phyloP scores from a whole-genome alignment of 2,329 filamentous ascomycete genomes.

The Botrytis fabae region DNA sequence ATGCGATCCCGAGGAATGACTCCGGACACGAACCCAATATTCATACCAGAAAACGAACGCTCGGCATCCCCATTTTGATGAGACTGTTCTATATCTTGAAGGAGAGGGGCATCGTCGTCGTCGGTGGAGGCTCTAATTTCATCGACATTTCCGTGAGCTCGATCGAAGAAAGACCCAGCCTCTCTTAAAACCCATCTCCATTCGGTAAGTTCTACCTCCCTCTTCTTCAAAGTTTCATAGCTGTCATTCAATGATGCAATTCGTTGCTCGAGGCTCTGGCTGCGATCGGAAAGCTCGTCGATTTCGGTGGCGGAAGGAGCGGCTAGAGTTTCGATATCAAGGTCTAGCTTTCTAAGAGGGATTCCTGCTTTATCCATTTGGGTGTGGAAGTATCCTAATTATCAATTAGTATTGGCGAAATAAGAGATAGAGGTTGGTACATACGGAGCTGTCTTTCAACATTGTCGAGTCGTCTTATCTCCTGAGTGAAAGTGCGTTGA shows the following conservation, averaged over 20 bases:
- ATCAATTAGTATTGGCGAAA: slow-evolving; percentile 26
- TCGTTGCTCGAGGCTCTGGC: slow-evolving; percentile 88
- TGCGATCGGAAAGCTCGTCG: slow-evolving; percentile 89
- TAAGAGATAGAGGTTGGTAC: slow-evolving; percentile 42
- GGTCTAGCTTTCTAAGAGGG: slow-evolving; percentile 82
- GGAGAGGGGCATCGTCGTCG: slow-evolving; percentile 83
- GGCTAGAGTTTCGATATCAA: slow-evolving; percentile 83
- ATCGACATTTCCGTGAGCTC: slow-evolving; percentile 93
- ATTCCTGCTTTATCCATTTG: slow-evolving; percentile 96
- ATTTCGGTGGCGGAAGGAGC: slow-evolving; percentile 92
- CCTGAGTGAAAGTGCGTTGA: slow-evolving; percentile 94
- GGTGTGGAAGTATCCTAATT: slow-evolving; percentile 80
- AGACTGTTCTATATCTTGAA: slow-evolving; percentile 90
- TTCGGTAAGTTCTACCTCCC: slow-evolving; percentile 93
- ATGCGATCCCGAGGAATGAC: slow-evolving; percentile 93
- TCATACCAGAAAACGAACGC: slow-evolving; percentile 93
- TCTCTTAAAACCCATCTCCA: slow-evolving; percentile 98
- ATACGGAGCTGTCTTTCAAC: slow-evolving; percentile 94
- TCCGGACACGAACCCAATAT: slow-evolving; percentile 97
- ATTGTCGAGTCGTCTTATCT: slow-evolving; percentile 96
- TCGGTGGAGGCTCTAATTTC: slow-evolving; percentile 91
- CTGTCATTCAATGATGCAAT: slow-evolving; percentile 92
- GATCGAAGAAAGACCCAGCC: slow-evolving; percentile 95
- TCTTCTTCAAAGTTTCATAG: slow-evolving; percentile 97
- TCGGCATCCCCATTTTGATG: slow-evolving; percentile 62